These are phyloP conservation scores for Anisodus tanguticus DNA, from an alignment of 257 asterid genomes.

Conservation along the genomic window DNA sequence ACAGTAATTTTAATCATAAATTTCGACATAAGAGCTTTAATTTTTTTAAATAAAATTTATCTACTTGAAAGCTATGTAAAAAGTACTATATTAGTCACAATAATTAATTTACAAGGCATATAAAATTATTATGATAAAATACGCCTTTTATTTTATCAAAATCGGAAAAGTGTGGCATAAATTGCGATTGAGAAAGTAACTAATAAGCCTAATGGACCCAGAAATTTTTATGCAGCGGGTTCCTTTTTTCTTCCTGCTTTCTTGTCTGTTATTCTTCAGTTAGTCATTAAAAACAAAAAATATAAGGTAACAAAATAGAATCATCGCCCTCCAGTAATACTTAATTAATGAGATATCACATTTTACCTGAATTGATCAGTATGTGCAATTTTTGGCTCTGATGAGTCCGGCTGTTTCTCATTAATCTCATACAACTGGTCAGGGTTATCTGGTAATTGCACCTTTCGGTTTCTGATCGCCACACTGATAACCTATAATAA, in stretches of 20 bases:
- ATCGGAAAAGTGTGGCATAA: too few relatives aligned
- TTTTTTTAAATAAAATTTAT: too few relatives aligned
- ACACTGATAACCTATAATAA: constrained; percentile 20
- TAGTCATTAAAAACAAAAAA: too few relatives aligned
- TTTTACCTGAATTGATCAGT: constrained; percentile 57
- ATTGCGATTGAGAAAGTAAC: too few relatives aligned
- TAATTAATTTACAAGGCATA: too few relatives aligned
- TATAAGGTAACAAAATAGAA: neutral
- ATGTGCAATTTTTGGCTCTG: constrained; percentile 39
- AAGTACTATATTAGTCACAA: too few relatives aligned
- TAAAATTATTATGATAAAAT: too few relatives aligned
- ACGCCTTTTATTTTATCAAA: too few relatives aligned
- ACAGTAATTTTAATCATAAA: too few relatives aligned
- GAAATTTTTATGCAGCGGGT: neutral
- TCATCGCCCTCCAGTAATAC: neutral
- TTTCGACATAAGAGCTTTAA: too few relatives aligned
- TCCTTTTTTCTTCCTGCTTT: neutral
- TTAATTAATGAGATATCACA: neutral
- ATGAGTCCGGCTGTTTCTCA: constrained; percentile 41
- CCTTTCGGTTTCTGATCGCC: constrained; percentile 48
- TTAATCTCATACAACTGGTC: constrained; percentile 46
- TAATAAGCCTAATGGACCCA: neutral
- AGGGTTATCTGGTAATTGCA: constrained; percentile 45
- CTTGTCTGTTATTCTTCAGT: neutral
- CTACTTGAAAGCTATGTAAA: too few relatives aligned